Evolutionary conservation across 352 stramenopile genomes (phyloP), one percentile per base, ranked within the genome.

Genomic region (Phytophthora multivora): DNA sequence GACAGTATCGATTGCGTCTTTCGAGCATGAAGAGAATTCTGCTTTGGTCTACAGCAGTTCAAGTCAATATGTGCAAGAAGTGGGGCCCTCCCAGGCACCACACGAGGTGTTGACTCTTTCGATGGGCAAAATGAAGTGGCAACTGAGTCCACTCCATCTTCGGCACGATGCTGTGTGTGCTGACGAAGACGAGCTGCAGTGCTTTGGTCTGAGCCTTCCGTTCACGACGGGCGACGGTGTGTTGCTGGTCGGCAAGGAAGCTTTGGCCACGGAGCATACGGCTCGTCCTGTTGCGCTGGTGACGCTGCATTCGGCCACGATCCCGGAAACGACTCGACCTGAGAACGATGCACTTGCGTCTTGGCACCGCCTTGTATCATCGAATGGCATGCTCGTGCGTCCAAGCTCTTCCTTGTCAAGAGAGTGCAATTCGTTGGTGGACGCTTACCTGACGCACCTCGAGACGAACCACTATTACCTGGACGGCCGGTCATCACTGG

Each of bases 91-190:
- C 35, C 23, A 62, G 16, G 5, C 33, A 21, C 61, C 66, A 41
- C 66, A 71, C 15, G 66, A 80, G 41, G 43, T 68, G 16, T 13
- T 87, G 39, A 64, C 64, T 10, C 46, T 81, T 49, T 79, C 78
- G 9, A 59, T 83, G 35, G 73, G 64, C n/a, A 83, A 85, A 31
- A 18, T 87, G 4, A 58, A 62, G 23, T 87, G 75, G 75, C 18
- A 59, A 7, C 31, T 69, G 9, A 71, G 43, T 45, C 51, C 55
- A 9, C 40, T 87, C n/a, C 42, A 76, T 40, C 12, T 67, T 30
- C 47, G 51, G 5, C 67, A 75, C 30, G 35, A 63, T 21, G 52
- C 51, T 3, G 36, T 33, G 15, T 86, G 77, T 53, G 51, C 57
- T 6, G 51, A 53, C 42, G 49, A 63, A 5, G 52, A n/a, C 13